These are phyloP conservation scores for Daldinia childiae DNA, from an alignment of 495 filamentous ascomycete species.

Conservation along the genomic window DNA sequence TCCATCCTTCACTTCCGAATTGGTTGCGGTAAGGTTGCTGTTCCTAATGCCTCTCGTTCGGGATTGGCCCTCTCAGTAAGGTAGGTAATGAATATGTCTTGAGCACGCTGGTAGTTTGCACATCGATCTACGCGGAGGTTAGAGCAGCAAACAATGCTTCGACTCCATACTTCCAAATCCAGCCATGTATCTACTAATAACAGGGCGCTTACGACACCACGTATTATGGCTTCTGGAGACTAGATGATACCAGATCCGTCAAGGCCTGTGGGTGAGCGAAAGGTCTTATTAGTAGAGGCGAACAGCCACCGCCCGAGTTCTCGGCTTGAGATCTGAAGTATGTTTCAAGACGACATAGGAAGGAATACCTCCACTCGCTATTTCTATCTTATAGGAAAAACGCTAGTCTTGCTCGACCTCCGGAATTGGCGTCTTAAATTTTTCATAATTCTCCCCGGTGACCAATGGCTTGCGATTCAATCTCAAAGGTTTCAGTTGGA, in stretches of 20 bases:
- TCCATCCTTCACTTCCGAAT: slow-evolving; percentile 33
- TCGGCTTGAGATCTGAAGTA: slow-evolving; percentile 10
- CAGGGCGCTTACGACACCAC: slow-evolving; percentile 36
- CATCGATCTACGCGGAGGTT: slow-evolving; percentile 22
- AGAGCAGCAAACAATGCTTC: slow-evolving; percentile 29
- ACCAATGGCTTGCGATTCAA: slow-evolving; percentile 10
- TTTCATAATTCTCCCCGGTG: slow-evolving; percentile 8
- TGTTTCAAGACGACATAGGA: slow-evolving; percentile 12
- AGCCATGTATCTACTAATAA: slow-evolving; percentile 30
- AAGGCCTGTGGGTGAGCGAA: slow-evolving; percentile 21
- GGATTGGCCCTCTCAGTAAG: slow-evolving; percentile 32
- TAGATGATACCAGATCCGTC: slow-evolving; percentile 10
- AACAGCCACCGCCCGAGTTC: slow-evolving; percentile 18
- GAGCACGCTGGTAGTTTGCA: slow-evolving; percentile 25
- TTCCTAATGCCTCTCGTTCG: slow-evolving; percentile 27
- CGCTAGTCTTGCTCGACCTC: neutral
- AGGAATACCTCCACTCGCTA: neutral
- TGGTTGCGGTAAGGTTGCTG: slow-evolving; percentile 25
- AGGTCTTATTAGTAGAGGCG: slow-evolving; percentile 36
- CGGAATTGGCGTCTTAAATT: neutral
- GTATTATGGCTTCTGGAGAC: slow-evolving; percentile 25
- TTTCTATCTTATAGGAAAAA: slow-evolving; percentile 8
- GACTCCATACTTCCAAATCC: slow-evolving; percentile 28
- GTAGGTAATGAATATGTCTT: slow-evolving; percentile 17
- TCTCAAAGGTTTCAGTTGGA: slow-evolving; percentile 3